Evolutionary conservation across 768 basidiomycete genomes (phyloP).

Genomic region (Amanita phalloides): DNA sequence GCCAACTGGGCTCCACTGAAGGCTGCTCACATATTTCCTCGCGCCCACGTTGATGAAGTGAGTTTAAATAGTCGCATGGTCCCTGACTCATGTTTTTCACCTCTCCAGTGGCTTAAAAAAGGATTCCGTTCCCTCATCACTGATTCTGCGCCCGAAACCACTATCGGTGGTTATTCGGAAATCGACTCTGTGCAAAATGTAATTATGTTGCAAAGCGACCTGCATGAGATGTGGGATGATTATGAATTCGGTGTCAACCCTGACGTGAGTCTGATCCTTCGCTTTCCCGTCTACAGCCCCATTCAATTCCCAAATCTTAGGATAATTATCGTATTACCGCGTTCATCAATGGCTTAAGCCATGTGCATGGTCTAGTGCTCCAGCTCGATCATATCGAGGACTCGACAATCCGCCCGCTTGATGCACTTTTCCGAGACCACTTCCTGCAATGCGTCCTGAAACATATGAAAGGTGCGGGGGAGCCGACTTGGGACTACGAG

Average conservation of each 20-base stretch:
- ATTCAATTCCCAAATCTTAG: too few species aligned
- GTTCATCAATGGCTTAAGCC: too few species aligned
- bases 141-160: neutral
- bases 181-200: neutral
- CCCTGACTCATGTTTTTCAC: too few species aligned
- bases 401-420: constrained; percentile 6
- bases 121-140: neutral
- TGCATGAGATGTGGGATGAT: neutral
- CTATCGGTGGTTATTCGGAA: neutral
- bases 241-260: neutral
- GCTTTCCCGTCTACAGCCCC: too few species aligned
- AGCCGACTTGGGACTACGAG: constrained; percentile 6
- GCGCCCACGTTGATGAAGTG: too few species aligned
- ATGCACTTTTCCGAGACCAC: constrained; percentile 7
- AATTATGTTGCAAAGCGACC: neutral
- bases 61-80: too few species aligned
- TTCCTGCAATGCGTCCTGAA: constrained; percentile 8
- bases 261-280: too few species aligned
- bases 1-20: too few species aligned
- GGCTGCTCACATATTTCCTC: too few species aligned
- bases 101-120: neutral
- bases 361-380: neutral
- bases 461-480: constrained; percentile 5
- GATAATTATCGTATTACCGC: too few species aligned
- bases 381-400: constrained; percentile 8